Evolutionary conservation across 257 asterid genomes (phyloP).

Genomic region (Solanum pennellii): DNA sequence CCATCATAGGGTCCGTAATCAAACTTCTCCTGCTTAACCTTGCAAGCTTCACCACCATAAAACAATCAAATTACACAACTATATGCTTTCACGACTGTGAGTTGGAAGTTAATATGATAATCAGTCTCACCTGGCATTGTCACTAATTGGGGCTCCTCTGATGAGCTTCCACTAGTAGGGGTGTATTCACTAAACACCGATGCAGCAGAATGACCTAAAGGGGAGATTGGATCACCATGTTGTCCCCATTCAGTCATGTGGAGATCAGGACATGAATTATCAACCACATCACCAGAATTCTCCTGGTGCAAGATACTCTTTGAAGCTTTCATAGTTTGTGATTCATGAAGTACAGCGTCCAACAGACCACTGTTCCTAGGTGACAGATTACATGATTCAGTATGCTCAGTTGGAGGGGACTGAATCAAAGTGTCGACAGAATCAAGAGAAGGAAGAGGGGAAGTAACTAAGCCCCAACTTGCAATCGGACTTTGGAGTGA

Average conservation of each 20-base stretch:
- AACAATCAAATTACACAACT: not conserved
- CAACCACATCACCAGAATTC: slow-evolving; percentile 1
- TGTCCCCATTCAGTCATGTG: slow-evolving; percentile 32
- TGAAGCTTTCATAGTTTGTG: slow-evolving; percentile 23
- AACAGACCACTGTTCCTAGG: slow-evolving; percentile 41
- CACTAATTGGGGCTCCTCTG: slow-evolving; percentile 27
- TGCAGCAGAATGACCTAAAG: slow-evolving; percentile 35
- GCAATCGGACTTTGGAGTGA: slow-evolving; percentile 55
- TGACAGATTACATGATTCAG: slow-evolving; percentile 22
- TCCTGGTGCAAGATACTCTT: slow-evolving; percentile 11
- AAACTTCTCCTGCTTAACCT: slow-evolving; percentile 19
- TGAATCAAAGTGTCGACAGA: slow-evolving; percentile 30
- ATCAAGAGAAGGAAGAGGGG: slow-evolving; percentile 40
- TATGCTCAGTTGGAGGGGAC: slow-evolving; percentile 24
- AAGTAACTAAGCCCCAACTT: slow-evolving; percentile 39
- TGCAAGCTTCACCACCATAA: slow-evolving; percentile 17
- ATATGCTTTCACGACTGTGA: not conserved
- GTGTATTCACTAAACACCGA: slow-evolving; percentile 31
- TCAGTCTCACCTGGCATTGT: slow-evolving; percentile 26
- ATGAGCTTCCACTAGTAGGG: slow-evolving; percentile 25
- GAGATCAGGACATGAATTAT: slow-evolving; percentile 13
- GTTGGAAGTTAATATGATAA: not conserved
- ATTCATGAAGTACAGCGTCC: slow-evolving; percentile 44
- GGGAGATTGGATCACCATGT: slow-evolving; percentile 29
- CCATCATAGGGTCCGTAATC: slow-evolving; percentile 3